Conservation (phyloP, 2,329 filamentous ascomycete species). For the Fusarium coffeatum region DNA sequence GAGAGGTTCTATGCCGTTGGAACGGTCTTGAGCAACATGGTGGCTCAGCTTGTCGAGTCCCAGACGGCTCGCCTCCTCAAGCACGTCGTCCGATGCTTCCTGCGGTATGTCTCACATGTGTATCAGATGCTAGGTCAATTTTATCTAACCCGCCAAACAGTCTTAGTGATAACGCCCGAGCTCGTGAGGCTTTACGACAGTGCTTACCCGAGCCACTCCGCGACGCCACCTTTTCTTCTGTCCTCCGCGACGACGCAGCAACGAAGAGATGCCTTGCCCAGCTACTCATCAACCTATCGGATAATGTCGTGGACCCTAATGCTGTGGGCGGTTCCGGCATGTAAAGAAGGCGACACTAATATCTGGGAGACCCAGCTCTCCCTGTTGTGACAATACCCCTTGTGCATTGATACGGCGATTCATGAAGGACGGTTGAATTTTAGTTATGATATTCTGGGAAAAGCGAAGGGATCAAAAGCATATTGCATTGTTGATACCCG, state of each 20-base stretch:
- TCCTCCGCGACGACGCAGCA: conserved; percentile 94
- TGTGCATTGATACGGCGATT: conserved; percentile 48
- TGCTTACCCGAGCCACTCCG: conserved; percentile 98
- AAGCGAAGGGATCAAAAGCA: conserved; percentile 49
- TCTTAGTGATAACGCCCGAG: conserved; percentile 94
- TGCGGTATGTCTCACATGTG: conserved; percentile 76
- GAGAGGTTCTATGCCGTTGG: conserved; percentile 98
- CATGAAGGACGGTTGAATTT: conserved; percentile 42
- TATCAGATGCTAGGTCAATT: neutral
- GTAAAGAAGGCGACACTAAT: conserved; percentile 42
- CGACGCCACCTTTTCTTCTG: conserved; percentile 95
- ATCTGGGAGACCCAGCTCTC: conserved; percentile 20
- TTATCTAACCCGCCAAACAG: conserved; percentile 58
- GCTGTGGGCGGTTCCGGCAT: conserved; percentile 52
- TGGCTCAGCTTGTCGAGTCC: conserved; percentile 95
- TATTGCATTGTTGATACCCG: conserved; percentile 51
- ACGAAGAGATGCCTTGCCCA: conserved; percentile 98
- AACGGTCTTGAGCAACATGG: conserved; percentile 98
- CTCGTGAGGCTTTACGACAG: conserved; percentile 92
- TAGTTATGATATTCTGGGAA: conserved; percentile 49
- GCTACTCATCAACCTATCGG: conserved; percentile 93
- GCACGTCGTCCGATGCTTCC: conserved; percentile 96
- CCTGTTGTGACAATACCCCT: conserved; percentile 46
- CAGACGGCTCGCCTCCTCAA: conserved; percentile 96
- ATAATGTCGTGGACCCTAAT: conserved; percentile 74